These are phyloP conservation scores for Gentiana dahurica DNA, from an alignment of 257 asterid genomes.

Conservation along the genomic window DNA sequence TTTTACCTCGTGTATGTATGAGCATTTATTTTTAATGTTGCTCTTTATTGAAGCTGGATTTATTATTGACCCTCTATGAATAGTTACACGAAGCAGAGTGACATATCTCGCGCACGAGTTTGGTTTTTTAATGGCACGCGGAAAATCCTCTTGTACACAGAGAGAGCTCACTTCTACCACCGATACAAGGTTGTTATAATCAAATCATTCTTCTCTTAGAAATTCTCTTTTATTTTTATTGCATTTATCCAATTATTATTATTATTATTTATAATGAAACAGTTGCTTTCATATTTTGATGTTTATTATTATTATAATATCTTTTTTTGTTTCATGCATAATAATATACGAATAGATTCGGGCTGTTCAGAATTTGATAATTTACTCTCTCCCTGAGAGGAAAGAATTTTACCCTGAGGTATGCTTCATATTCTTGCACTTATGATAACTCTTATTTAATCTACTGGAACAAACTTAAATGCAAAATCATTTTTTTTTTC, in stretches of 20 bases:
- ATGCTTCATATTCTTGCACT: constrained; percentile 1
- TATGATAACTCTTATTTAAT: no score
- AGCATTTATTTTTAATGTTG: neutral
- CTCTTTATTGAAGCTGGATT: neutral
- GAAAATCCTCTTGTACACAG: constrained; percentile 86
- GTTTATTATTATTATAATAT: neutral
- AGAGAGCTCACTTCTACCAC: constrained; percentile 95
- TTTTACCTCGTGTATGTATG: neutral
- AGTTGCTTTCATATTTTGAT: neutral
- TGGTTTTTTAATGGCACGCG: constrained; percentile 71
- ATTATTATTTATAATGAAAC: neutral
- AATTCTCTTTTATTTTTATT: no score
- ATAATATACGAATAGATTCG: constrained; percentile 56
- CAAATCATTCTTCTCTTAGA: constrained; percentile 3
- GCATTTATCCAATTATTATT: neutral
- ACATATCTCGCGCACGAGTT: constrained; percentile 80
- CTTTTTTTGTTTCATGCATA: neutral
- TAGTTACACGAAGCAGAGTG: constrained; percentile 70
- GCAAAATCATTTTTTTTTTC: neutral
- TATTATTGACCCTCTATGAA: constrained; percentile 5
- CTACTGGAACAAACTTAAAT: no score
- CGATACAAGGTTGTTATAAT: constrained; percentile 68
- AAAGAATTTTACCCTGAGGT: constrained; percentile 97
- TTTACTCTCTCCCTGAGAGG: constrained; percentile 90
- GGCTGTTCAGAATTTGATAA: constrained; percentile 61